These are phyloP conservation scores for Gynochthodes officinalis DNA, from an alignment of 257 asterid genomes.

Conservation along the genomic window DNA sequence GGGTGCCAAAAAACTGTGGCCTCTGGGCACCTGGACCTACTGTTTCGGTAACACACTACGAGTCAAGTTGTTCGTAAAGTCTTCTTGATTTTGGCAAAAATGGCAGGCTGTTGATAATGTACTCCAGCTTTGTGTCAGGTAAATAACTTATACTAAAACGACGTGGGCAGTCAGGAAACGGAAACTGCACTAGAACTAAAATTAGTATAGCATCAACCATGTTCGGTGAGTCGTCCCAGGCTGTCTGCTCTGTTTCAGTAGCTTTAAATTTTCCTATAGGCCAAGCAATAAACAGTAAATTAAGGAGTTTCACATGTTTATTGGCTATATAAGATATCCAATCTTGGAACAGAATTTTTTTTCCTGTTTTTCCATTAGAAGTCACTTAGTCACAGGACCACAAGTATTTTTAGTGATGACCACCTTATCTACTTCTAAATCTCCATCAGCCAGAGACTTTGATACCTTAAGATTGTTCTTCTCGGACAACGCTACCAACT, in stretches of 20 bases:
- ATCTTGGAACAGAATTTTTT: neutral
- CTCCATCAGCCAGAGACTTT: too few species aligned
- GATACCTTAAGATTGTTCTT: too few species aligned
- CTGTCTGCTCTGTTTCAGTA: neutral
- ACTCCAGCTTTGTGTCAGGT: neutral
- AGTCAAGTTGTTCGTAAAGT: neutral
- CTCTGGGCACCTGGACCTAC: neutral
- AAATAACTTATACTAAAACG: neutral
- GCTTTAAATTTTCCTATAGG: too few species aligned
- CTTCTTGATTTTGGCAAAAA: neutral
- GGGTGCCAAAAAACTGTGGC: neutral
- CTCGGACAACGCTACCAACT: too few species aligned
- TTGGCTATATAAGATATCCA: neutral
- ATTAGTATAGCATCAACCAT: neutral
- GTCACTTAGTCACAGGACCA: slow-evolving; percentile 4
- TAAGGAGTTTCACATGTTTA: neutral
- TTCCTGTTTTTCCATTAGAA: too few species aligned
- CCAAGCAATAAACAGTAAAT: neutral
- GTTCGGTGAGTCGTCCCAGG: neutral
- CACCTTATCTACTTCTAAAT: too few species aligned
- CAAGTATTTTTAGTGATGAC: neutral
- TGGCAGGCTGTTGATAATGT: neutral
- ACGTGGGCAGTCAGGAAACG: neutral
- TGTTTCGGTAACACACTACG: neutral
- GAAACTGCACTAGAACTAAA: neutral